phyloP scores from a whole-genome alignment of 176 grass and related monocot species.

The Metroxylon sagu region DNA sequence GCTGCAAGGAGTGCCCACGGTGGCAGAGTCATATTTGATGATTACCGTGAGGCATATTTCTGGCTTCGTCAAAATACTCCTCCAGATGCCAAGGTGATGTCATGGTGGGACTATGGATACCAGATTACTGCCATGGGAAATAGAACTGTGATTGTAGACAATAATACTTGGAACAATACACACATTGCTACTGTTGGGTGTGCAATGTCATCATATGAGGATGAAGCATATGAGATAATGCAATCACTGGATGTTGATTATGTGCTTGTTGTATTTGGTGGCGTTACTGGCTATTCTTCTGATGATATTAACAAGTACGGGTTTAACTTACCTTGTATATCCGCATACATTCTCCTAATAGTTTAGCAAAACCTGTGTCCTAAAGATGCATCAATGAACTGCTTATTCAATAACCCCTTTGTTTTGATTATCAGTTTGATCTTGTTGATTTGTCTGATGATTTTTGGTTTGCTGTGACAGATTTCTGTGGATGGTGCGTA shows the following conservation, averaged over 20 bases:
- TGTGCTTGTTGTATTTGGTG: conserved; percentile 97
- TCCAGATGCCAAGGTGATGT: conserved; percentile 94
- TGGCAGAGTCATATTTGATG: conserved; percentile 94
- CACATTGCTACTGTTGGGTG: conserved; percentile 98
- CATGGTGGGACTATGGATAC: conserved; percentile 99
- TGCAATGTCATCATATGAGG: conserved; percentile 95
- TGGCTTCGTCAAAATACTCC: conserved; percentile 99
- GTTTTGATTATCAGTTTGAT: too few species aligned
- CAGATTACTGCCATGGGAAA: conserved; percentile 99
- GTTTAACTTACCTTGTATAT: conserved; percentile 3
- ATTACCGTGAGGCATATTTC: conserved; percentile 96
- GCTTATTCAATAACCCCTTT: too few species aligned
- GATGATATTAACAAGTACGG: conserved; percentile 99
- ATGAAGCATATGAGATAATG: conserved; percentile 99
- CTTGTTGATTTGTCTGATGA: background rate
- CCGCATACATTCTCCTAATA: too few species aligned
- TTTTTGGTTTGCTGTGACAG: background rate
- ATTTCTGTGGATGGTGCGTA: conserved; percentile 99
- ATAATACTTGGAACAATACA: conserved; percentile 99
- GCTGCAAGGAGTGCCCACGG: conserved; percentile 72
- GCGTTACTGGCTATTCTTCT: conserved; percentile 92
- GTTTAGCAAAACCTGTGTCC: too few species aligned
- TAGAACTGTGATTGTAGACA: conserved; percentile 99
- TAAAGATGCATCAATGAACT: too few species aligned
- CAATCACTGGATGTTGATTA: conserved; percentile 91